A percentile compares a stretch with the other conserved stretches of the same genome.
phyloP scores from a whole-genome alignment of 2,329 filamentous ascomycete genomes.

The Mycosphaerella sp. region DNA sequence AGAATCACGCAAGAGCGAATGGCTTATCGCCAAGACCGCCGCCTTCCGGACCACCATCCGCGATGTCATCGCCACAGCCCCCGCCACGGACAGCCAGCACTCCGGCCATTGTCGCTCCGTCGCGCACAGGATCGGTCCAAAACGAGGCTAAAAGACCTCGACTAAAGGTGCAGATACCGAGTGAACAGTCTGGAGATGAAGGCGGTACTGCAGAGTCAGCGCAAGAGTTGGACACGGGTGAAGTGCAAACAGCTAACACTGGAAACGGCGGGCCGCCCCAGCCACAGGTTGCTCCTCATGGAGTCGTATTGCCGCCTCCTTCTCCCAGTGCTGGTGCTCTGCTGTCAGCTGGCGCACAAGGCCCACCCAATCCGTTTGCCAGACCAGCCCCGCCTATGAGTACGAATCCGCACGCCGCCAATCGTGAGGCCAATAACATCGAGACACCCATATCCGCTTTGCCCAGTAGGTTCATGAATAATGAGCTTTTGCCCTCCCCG shows the following conservation, averaged over 20 bases:
- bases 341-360: constrained; percentile 82
- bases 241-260: constrained; percentile 17
- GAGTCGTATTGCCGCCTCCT: constrained; percentile 82
- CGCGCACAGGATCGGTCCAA: constrained; percentile 70
- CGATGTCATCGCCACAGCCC: constrained; percentile 25
- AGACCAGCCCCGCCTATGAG: constrained; percentile 70
- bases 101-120: constrained; percentile 63
- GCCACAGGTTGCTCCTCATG: constrained; percentile 40
- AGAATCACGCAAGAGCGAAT: constrained; percentile 35
- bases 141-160: constrained; percentile 66
- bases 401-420: constrained; percentile 37
- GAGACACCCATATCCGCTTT: constrained; percentile 91
- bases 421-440: constrained; percentile 42
- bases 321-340: constrained; percentile 83
- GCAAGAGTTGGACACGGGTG: constrained; percentile 47
- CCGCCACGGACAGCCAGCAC: constrained; percentile 51
- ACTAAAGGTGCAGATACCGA: constrained; percentile 90
- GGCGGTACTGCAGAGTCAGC: constrained; percentile 70
- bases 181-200: constrained; percentile 70
- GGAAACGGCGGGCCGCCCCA: constrained; percentile 39
- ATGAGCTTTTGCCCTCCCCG: constrained; percentile 81
- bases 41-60: constrained; percentile 28
- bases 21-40: constrained; percentile 53
- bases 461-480: constrained; percentile 83
- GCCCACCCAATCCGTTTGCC: constrained; percentile 93